Percentiles rank a stretch among this genome's conserved stretches.
These are phyloP conservation scores for Venturia nashicola DNA, from an alignment of 2,329 filamentous ascomycete genomes.

Conservation along the genomic window DNA sequence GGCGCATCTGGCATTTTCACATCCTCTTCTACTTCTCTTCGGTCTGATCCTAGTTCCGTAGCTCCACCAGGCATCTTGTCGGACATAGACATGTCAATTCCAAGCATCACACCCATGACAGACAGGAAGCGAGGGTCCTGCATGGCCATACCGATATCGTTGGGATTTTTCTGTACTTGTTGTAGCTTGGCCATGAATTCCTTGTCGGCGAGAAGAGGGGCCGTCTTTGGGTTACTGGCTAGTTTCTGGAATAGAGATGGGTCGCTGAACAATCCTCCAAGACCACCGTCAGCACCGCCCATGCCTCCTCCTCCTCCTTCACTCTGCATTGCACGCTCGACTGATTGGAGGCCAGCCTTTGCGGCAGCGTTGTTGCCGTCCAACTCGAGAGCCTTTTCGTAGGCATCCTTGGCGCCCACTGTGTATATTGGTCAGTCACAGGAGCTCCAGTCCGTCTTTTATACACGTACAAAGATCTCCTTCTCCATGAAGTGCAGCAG, in stretches of 20 bases:
- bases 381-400: conserved; percentile 85
- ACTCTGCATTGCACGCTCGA: conserved; percentile 76
- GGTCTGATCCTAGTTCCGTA: conserved; percentile 24
- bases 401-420: conserved; percentile 58
- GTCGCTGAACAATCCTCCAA: conserved; percentile 92
- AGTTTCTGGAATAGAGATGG: conserved; percentile 84
- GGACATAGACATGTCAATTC: conserved; percentile 76
- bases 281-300: conserved; percentile 57
- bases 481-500: conserved; percentile 75
- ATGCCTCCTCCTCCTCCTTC: conserved; percentile 51
- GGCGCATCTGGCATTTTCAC: conserved; percentile 66
- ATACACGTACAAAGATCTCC: conserved; percentile 58
- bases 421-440: neutral
- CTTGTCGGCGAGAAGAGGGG: conserved; percentile 63
- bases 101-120: conserved; percentile 86
- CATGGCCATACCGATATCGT: conserved; percentile 61
- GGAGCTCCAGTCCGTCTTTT: neutral
- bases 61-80: conserved; percentile 15
- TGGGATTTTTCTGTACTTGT: conserved; percentile 67
- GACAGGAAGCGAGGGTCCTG: conserved; percentile 85
- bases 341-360: conserved; percentile 74
- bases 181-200: conserved; percentile 87
- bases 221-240: conserved; percentile 88
- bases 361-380: conserved; percentile 87
- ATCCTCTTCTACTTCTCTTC: conserved; percentile 53